Evolutionary conservation across 2,329 filamentous ascomycete genomes (phyloP).

Genomic region (Penicillium palitans): DNA sequence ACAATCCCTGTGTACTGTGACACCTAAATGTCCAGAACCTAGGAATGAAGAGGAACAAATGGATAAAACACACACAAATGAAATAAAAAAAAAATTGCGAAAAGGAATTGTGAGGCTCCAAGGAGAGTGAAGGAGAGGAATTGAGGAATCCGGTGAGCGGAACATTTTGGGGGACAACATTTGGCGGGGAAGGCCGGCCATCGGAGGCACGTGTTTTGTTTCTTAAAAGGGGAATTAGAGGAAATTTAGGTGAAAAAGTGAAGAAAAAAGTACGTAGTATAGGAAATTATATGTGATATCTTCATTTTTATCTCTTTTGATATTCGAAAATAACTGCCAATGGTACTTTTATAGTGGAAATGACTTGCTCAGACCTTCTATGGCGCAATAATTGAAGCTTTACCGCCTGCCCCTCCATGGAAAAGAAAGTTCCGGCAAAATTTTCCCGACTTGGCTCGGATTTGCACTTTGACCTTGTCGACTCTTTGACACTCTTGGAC

Average conservation of each 20-base stretch:
- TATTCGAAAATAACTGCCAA: not conserved
- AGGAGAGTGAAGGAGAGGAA: conserved; percentile 12
- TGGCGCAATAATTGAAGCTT: not conserved
- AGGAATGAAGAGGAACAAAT: conserved; percentile 2
- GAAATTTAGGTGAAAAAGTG: not conserved
- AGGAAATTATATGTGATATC: not conserved
- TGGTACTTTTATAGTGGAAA: not conserved
- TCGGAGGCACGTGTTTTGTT: conserved; percentile 35
- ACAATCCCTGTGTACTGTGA: conserved; percentile 14
- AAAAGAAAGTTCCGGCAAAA: conserved; percentile 16
- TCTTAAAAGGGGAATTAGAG: not conserved
- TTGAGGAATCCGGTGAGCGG: conserved; percentile 14
- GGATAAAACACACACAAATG: conserved; percentile 7
- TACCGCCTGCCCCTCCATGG: conserved; percentile 26
- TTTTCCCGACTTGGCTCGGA: conserved; percentile 20
- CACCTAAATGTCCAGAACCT: conserved; percentile 8
- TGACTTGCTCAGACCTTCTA: not conserved
- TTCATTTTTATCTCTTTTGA: not conserved
- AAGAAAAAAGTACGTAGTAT: not conserved
- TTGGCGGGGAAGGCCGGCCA: conserved; percentile 29
- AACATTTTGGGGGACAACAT: conserved; percentile 13
- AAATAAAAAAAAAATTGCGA: conserved; percentile 1
- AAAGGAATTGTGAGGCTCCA: conserved; percentile 13
- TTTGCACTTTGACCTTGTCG: conserved; percentile 1
- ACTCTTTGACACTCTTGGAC: not conserved